Percentiles rank a stretch among this genome's conserved stretches.
phyloP scores from a whole-genome alignment of 2,329 filamentous ascomycete genomes.

The Diaporthe sp. region DNA sequence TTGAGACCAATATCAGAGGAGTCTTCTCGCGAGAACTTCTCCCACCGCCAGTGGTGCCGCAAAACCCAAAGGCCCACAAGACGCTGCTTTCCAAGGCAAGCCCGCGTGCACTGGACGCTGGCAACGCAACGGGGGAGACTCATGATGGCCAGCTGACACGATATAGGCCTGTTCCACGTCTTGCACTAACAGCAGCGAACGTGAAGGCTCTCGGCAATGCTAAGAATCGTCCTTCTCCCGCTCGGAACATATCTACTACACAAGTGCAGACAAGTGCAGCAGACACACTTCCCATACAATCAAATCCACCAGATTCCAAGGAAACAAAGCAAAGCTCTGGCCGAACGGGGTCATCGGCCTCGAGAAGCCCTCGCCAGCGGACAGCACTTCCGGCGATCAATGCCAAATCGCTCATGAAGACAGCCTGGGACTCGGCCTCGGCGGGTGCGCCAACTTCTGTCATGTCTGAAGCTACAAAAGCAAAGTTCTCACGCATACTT shows the following conservation, averaged over 20 bases:
- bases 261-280: background rate
- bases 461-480: constrained; percentile 35
- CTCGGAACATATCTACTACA: background rate
- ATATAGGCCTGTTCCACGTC: background rate
- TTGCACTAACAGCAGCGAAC: background rate
- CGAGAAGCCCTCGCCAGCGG: constrained; percentile 31
- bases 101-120: background rate
- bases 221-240: background rate
- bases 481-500: constrained; percentile 27
- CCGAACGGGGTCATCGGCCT: background rate
- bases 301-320: no score
- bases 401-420: constrained; percentile 36
- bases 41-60: background rate
- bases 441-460: constrained; percentile 38
- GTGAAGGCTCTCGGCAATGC: background rate
- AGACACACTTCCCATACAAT: background rate
- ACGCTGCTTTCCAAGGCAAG: background rate
- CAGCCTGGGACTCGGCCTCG: constrained; percentile 41
- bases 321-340: background rate
- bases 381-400: constrained; percentile 34
- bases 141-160: background rate
- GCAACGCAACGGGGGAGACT: background rate
- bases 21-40: background rate
- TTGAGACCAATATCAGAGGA: background rate
- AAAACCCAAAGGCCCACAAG: background rate